Percentiles rank a stretch among this genome's conserved stretches.
phyloP scores from a whole-genome alignment of 306 rosid genomes.

The Pyrus communis region DNA sequence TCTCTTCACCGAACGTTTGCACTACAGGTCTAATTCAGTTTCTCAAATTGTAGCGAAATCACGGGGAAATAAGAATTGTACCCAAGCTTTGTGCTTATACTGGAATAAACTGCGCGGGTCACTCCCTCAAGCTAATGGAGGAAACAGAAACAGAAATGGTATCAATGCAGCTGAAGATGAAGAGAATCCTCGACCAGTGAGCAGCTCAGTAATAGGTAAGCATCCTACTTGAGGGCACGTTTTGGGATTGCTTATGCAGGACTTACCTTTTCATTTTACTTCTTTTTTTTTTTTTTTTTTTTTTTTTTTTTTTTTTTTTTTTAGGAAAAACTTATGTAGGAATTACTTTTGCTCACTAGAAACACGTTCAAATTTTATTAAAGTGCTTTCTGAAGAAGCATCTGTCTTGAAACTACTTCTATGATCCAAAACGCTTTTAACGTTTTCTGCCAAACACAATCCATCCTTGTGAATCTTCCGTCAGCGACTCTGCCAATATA shows the following conservation, averaged over 20 bases:
- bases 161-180: neutral
- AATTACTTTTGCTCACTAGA: no score
- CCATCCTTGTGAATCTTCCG: neutral
- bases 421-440: no score
- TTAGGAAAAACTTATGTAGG: neutral
- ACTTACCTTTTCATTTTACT: no score
- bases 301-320: no score
- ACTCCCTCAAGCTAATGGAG: neutral
- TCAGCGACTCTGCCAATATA: neutral
- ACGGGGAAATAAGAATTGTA: neutral
- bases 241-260: neutral
- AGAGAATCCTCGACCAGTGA: slow-evolving; percentile 5
- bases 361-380: no score
- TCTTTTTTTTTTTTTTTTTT: no score
- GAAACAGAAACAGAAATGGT: neutral
- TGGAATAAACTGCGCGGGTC: neutral
- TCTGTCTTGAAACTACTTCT: no score
- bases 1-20: neutral
- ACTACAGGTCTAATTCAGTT: neutral
- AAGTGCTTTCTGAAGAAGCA: no score
- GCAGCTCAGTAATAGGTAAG: slow-evolving; percentile 1
- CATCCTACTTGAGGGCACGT: neutral
- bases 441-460: no score
- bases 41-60: neutral
- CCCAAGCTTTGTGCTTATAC: neutral